Percentiles rank a stretch among this genome's conserved stretches.
phyloP scores from a whole-genome alignment of 2,329 filamentous ascomycete species.

The Coniochaeta sp. region DNA sequence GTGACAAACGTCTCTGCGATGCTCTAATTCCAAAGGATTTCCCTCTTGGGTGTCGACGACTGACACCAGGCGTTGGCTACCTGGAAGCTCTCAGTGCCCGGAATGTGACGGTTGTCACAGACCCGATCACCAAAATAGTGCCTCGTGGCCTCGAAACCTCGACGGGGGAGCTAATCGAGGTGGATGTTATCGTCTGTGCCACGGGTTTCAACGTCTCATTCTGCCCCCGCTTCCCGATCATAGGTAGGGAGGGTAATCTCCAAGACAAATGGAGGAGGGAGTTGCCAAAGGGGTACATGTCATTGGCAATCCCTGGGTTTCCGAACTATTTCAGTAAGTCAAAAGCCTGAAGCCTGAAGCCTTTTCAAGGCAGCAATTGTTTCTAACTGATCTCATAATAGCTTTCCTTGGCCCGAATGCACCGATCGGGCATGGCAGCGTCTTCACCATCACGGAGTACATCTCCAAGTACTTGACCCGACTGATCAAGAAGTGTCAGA shows the following conservation, averaged over 20 bases:
- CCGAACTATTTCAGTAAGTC: not conserved
- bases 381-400: too few relatives aligned
- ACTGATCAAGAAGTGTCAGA: not conserved
- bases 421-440: not conserved
- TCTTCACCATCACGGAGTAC: not conserved
- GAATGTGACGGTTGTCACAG: not conserved
- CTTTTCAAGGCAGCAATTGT: too few relatives aligned
- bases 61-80: conserved; percentile 5
- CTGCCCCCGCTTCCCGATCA: not conserved
- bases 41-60: conserved; percentile 2
- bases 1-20: not conserved
- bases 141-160: not conserved
- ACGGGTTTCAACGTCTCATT: conserved; percentile 3
- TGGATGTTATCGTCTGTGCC: conserved; percentile 3
- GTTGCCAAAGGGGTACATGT: not conserved
- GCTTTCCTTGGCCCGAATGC: not conserved
- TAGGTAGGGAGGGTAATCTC: not conserved
- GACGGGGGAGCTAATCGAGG: not conserved
- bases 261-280: not conserved
- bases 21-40: conserved; percentile 5
- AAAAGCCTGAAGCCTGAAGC: too few relatives aligned
- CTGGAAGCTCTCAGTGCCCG: conserved; percentile 4
- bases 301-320: not conserved
- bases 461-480: not conserved
- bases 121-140: not conserved